Percentiles rank a stretch among this genome's conserved stretches.
Conservation (phyloP, 176 grass and related monocot species). For the Olyra latifolia region DNA sequence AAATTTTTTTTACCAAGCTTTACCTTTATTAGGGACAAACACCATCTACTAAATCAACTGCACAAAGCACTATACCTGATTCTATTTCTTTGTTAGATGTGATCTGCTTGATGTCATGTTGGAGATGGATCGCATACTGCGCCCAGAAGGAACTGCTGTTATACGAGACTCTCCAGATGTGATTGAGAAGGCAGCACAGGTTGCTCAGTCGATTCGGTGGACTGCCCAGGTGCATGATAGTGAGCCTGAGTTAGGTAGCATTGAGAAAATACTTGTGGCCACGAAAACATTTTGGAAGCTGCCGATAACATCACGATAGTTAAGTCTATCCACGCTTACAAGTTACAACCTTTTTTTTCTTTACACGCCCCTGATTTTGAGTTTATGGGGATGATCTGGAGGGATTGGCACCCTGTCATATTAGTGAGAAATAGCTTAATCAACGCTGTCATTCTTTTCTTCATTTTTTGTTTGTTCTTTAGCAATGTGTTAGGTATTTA, state of each 20-base stretch:
- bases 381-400: conserved; percentile 16
- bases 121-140: conserved; percentile 96
- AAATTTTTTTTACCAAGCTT: not conserved
- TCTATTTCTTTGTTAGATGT: conserved; percentile 54
- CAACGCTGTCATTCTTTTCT: conserved; percentile 16
- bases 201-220: conserved; percentile 75
- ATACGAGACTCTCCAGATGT: conserved; percentile 63
- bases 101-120: conserved; percentile 83
- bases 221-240: conserved; percentile 50
- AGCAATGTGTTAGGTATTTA: not conserved
- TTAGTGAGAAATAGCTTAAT: conserved; percentile 33
- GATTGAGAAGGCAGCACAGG: conserved; percentile 55
- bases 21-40: not conserved
- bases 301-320: conserved; percentile 44
- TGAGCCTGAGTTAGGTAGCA: conserved; percentile 59
- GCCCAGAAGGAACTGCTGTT: conserved; percentile 84
- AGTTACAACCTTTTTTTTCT: conserved; percentile 30
- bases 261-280: conserved; percentile 81
- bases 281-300: conserved; percentile 87
- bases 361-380: conserved; percentile 34
- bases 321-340: conserved; percentile 27
- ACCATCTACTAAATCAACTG: not conserved
- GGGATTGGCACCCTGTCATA: not conserved
- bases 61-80: not conserved
- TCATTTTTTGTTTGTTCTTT: conserved; percentile 6